Conservation (phyloP, 805 yeast genomes). For the Hanseniaspora thailandica region DNA sequence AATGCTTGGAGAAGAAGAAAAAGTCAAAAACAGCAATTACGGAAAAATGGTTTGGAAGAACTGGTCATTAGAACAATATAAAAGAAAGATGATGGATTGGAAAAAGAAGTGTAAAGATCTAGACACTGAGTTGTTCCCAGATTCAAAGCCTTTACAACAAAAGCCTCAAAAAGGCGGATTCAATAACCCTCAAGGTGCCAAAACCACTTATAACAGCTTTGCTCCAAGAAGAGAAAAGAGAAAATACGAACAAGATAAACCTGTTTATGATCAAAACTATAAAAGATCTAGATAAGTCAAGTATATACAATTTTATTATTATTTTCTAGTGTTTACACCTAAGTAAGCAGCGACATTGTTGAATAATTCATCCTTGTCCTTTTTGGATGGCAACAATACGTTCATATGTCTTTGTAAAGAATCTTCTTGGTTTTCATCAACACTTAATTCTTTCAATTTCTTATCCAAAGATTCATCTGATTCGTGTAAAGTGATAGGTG, state of each 20-base stretch:
- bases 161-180: conserved; percentile 13
- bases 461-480: conserved; percentile 43
- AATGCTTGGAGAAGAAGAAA: conserved; percentile 44
- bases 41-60: conserved; percentile 92
- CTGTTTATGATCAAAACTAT: conserved; percentile 10
- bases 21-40: conserved; percentile 72
- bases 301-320: neutral
- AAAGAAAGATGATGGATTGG: conserved; percentile 74
- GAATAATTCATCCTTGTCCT: conserved; percentile 42
- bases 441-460: conserved; percentile 34
- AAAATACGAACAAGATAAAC: conserved; percentile 9
- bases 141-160: conserved; percentile 27
- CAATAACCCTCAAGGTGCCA: neutral
- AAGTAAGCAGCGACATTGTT: conserved; percentile 57
- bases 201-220: conserved; percentile 8
- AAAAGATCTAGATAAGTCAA: conserved; percentile 7
- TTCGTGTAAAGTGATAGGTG: conserved; percentile 44
- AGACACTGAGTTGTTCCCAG: conserved; percentile 34
- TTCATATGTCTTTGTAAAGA: conserved; percentile 23
- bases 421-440: conserved; percentile 27
- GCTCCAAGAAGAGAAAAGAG: conserved; percentile 13
- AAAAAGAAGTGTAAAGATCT: conserved; percentile 48
- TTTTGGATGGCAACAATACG: conserved; percentile 29
- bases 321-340: conserved; percentile 50
- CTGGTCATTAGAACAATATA: conserved; percentile 77